A percentile compares a stretch with the other conserved stretches of the same genome.
These are phyloP conservation scores for Fusarium graminum DNA, from an alignment of 2,329 filamentous ascomycete species.

Conservation along the genomic window DNA sequence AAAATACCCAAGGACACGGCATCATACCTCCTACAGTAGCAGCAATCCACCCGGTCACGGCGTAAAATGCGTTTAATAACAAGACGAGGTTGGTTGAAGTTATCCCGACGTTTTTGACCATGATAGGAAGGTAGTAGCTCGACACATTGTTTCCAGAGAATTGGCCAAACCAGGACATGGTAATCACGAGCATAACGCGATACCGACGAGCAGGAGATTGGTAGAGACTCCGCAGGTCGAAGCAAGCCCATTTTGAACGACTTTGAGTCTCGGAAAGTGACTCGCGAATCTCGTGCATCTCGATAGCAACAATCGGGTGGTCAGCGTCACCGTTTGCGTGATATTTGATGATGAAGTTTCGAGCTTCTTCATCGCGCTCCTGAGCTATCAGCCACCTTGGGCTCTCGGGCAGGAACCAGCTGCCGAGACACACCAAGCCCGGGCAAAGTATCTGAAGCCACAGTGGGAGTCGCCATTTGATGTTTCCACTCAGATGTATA, in stretches of 20 bases:
- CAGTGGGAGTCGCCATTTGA: slow-evolving; percentile 41
- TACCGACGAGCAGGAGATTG: slow-evolving; percentile 12
- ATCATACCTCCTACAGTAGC: slow-evolving; percentile 15
- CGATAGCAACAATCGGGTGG: slow-evolving; percentile 9
- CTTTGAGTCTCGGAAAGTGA: slow-evolving; percentile 1
- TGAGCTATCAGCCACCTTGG: slow-evolving; percentile 63
- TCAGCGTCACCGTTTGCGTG: slow-evolving; percentile 15
- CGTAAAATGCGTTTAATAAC: slow-evolving; percentile 19
- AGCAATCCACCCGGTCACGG: slow-evolving; percentile 17
- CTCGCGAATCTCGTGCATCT: slow-evolving; percentile 19
- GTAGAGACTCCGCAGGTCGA: slow-evolving; percentile 8
- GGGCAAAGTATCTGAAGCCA: slow-evolving; percentile 39
- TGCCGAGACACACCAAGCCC: slow-evolving; percentile 25
- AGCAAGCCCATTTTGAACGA: slow-evolving; percentile 18
- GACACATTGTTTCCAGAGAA: slow-evolving; percentile 17
- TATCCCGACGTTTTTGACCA: slow-evolving; percentile 14
- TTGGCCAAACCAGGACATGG: slow-evolving; percentile 28
- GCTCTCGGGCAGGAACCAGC: slow-evolving; percentile 70
- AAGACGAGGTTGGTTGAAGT: slow-evolving; percentile 10
- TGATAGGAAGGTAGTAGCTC: slow-evolving; percentile 19
- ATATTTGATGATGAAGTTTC: slow-evolving; percentile 9
- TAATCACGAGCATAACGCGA: slow-evolving; percentile 3
- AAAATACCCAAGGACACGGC: rapidly evolving
- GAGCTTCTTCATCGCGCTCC: slow-evolving; percentile 2
- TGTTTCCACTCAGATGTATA: slow-evolving; percentile 30